Base-by-base conservation (phyloP, 1,284 basidiomycete species). In the Mixia osmundae region DNA sequence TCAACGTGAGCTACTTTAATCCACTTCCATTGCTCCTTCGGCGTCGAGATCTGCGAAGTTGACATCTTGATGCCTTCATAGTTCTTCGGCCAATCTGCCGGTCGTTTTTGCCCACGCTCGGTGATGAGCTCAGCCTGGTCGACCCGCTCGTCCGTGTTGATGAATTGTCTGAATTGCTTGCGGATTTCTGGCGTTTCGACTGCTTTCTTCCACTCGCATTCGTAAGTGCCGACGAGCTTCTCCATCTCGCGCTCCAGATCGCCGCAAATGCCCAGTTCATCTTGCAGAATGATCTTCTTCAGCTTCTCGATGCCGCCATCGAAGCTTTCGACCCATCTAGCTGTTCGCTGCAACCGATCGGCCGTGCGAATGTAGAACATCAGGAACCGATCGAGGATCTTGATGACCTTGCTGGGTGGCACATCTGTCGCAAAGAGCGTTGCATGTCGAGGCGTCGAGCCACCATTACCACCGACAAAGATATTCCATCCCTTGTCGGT, bases 401-500 rank as follows among this genome's bases (percentile, higher is more conserved):
- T 62, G 35, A 72, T 53, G 21, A 73, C 71, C 44, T 67, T 66
- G 18, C 64, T 65, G 1, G 67, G 69, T 0, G 69, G 68, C 0
- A 73, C 71, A 46, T 68, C 65, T 38, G 53, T 62, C 0, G 61
- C 64, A 35, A 68, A 63, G 5, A 69, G 52, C 12, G 59, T 57
- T 2, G 63, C 65, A 47, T 71, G 66, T 23, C 64, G 59, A 5
- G 75, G 75, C 40, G 62, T 72, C 3, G 69, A 67, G 26, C 74
- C 74, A 7, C 73, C 75, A 47, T 78, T 77, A 4, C 75, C 75
- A 31, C 69, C 71, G 6, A 77, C 57, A 48, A 67, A 76, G 35
- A 77, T 54, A 45, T 75, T 74, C 71, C 72, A 75, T 14, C 72
- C 72, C 54, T 77, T 76, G 54, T 70, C 69, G 0, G 72, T 76